Evolutionary conservation across 108 stramenopile species (phyloP), one percentile per base, ranked within the genome.

Genomic region (Asterionellopsis glacialis): DNA sequence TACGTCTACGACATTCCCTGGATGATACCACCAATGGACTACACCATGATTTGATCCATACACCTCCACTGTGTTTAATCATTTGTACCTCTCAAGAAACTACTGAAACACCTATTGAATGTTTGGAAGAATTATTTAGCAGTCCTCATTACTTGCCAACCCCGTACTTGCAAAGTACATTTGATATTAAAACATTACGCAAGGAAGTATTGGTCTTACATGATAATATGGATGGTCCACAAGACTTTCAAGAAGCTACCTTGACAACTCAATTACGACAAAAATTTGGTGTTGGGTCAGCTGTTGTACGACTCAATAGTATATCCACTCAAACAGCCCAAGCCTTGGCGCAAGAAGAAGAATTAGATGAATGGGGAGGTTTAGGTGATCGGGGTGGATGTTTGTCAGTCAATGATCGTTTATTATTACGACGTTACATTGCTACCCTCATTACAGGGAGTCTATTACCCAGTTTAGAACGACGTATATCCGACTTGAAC

Each of bases 131-230:
- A 51, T 53, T 76, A n/a, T 60, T 60, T 13, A 9, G 28, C 3
- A 64, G 65, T 41, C 73, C 77, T 0, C 81, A 87, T 61, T 72
- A 77, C 48, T 67, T 92, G 62, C 91, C 91, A 14, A 51, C 75
- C 7, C 60, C 69, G 0, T 92, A 78, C 66, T 67, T 73, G 11
- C 76, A 82, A 70, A 82, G 84, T 11, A 39, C 61, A 15, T 87
- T 70, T 55, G 85, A 92, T 79, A 81, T 87, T 1, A 71, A 70
- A 45, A 64, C 64, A 9, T 40, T 92, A 41, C 65, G 78, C 51
- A 72, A 81, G 41, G 82, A 92, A 58, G 85, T 81, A 49, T 72
- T 92, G 57, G 71, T 92, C 14, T 63, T 92, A 70, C 91, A 92
- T 61, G 91, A 92, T 78, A 62, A 67, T 12, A 44, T 69, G 0